Evolutionary conservation across 148 eudicot species (phyloP).

Genomic region (Camellia lanceoleosa): DNA sequence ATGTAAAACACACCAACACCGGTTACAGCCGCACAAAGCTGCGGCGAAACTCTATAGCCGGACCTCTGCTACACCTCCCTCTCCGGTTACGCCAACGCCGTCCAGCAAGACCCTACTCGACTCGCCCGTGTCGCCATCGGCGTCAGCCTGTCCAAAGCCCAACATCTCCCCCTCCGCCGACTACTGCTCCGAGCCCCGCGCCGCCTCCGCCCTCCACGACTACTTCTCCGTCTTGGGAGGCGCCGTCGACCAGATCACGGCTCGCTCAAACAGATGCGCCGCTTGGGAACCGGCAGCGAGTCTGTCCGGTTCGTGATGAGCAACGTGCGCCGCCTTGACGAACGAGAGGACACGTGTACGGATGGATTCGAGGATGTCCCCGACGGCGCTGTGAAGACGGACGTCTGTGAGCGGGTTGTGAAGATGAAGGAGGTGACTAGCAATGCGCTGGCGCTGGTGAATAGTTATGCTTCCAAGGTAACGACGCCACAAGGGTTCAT

Average conservation of each 20-base stretch:
- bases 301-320: conserved; percentile 56
- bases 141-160: conserved; percentile 49
- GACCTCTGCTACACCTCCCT: conserved; percentile 62
- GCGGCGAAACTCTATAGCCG: conserved; percentile 64
- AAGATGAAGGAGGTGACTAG: too few relatives aligned
- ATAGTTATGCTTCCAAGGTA: too few relatives aligned
- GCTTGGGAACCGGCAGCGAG: conserved; percentile 33
- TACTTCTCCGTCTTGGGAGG: conserved; percentile 50
- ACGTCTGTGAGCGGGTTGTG: conserved; percentile 38
- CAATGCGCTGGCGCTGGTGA: too few relatives aligned
- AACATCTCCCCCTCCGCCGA: background rate
- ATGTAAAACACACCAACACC: background rate
- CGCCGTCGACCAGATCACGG: conserved; percentile 47
- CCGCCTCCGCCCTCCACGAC: conserved; percentile 44
- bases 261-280: conserved; percentile 59
- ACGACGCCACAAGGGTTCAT: too few relatives aligned
- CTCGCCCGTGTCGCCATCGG: conserved; percentile 61
- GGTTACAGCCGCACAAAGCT: conserved; percentile 57
- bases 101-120: conserved; percentile 44
- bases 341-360: conserved; percentile 79
- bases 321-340: conserved; percentile 74
- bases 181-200: conserved; percentile 39
- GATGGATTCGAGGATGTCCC: conserved; percentile 57
- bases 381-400: conserved; percentile 39
- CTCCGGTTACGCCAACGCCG: conserved; percentile 45